Evolutionary conservation across 306 rosid genomes (phyloP).

Genomic region (Echinosophora koreensis): DNA sequence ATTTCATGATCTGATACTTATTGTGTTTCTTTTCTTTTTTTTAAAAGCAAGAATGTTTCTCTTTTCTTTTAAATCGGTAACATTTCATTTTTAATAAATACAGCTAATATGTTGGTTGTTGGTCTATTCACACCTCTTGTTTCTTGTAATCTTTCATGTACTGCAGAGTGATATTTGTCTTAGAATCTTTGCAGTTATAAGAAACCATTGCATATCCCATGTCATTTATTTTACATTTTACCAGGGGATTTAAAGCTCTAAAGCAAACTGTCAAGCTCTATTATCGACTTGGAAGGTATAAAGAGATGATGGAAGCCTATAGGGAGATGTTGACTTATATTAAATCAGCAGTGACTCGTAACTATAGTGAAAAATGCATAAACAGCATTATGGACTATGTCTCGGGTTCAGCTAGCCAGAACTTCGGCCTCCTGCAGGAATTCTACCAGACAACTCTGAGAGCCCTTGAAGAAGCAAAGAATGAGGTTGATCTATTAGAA

Average conservation of each 20-base stretch:
- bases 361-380: conserved; percentile 96
- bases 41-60: neutral
- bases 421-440: conserved; percentile 89
- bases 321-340: conserved; percentile 99
- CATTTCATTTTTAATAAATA: conserved; percentile 1
- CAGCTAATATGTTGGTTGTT: conserved; percentile 21
- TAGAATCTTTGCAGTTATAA: conserved; percentile 16
- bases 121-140: conserved; percentile 23
- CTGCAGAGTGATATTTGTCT: conserved; percentile 19
- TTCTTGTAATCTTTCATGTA: conserved; percentile 19
- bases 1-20: conserved; percentile 15
- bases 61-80: conserved; percentile 16
- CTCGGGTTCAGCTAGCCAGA: conserved; percentile 98
- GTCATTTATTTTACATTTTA: conserved; percentile 39
- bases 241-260: conserved; percentile 97
- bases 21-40: neutral
- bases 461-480: conserved; percentile 98
- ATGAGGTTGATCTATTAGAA: conserved; percentile 68
- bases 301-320: conserved; percentile 96
- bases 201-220: conserved; percentile 9
- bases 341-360: conserved; percentile 93
- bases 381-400: conserved; percentile 98
- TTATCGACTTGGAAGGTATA: conserved; percentile 89
- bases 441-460: conserved; percentile 94
- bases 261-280: conserved; percentile 97